Base-by-base conservation (phyloP, 331 rosid genomes). In the Ulmus americana region DNA sequence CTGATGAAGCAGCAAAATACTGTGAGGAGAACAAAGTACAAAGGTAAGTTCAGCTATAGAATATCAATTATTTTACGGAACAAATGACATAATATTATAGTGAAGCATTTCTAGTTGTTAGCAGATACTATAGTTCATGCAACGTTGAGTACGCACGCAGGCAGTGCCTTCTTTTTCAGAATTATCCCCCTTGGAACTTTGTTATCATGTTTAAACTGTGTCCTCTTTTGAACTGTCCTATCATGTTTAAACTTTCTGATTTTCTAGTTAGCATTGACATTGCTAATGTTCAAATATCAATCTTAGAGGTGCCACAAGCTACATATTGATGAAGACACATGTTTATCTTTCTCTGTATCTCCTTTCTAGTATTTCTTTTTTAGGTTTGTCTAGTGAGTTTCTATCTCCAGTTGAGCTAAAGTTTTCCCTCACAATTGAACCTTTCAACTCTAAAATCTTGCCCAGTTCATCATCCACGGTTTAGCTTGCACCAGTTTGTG, bases 11-110 rank as follows among this genome's bases (percentile, higher is more conserved):
- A 0, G 85, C 80, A 55, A 90, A 90, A 63, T 94, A 94, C 69
- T 94, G 99, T 58, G 91, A 94, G 73, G 90, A 82, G 80, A 94
- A 94, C 80, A 84, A 85, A 16, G 70, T 85, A 63, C 95, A 94
- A 79, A 85, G 99, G 99, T 81, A 45, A 70, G 81, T 69, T 40
- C 65, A 62, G 67, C 61, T 64, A 28, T 56, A 40, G 14, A 9
- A 54, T 60, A 56, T 71, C 63, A 28, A 3, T n/a, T 59, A 44
- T 0, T 12, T 28, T 65, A 49, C 40, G 46, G 14, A 44, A 44
- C 50, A 40, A 45, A 46, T 42, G 11, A 2, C 28, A 15, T 28
- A 28, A 28, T 28, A 3, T 28, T 28, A 3, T 28, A 28, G 35
- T 28, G 35, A 28, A 28, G 35, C 35, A 28, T 28, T 28, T 28